A percentile compares a stretch with the other conserved stretches of the same genome.
Conservation (phyloP, 352 stramenopile species). For the Globisporangium cederbergense region DNA sequence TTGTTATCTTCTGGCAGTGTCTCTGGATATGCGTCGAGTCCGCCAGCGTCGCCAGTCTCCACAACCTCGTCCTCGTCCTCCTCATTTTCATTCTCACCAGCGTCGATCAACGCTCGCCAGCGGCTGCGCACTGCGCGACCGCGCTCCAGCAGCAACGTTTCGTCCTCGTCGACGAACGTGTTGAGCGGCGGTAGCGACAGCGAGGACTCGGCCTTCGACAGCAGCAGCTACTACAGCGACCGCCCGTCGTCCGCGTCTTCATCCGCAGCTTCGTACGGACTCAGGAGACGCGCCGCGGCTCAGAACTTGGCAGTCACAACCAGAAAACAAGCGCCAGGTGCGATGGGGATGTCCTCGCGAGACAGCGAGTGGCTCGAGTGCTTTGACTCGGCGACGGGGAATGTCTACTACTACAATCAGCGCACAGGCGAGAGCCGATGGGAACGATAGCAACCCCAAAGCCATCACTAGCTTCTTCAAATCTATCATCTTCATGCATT, state of each 20-base stretch:
- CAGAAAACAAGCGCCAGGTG: background rate
- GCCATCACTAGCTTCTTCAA: background rate
- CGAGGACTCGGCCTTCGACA: slow-evolving; percentile 16
- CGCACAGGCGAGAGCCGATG: slow-evolving; percentile 70
- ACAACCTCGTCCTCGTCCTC: slow-evolving; percentile 44
- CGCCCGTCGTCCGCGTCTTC: slow-evolving; percentile 19
- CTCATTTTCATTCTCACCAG: slow-evolving; percentile 20
- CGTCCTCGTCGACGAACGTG: slow-evolving; percentile 30
- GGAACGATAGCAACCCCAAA: slow-evolving; percentile 23
- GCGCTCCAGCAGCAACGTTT: slow-evolving; percentile 23
- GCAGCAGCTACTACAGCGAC: slow-evolving; percentile 29
- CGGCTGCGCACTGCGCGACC: background rate
- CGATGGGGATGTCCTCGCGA: too few species aligned
- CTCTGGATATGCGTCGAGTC: slow-evolving; percentile 35
- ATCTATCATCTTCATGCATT: slow-evolving; percentile 6
- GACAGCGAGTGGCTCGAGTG: slow-evolving; percentile 51
- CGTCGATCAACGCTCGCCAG: slow-evolving; percentile 1
- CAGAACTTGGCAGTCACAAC: slow-evolving; percentile 14
- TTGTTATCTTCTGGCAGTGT: slow-evolving; percentile 1
- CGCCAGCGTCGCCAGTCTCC: slow-evolving; percentile 41
- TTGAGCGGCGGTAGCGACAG: slow-evolving; percentile 28
- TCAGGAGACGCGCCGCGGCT: slow-evolving; percentile 22
- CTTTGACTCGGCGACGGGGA: slow-evolving; percentile 48
- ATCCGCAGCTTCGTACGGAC: slow-evolving; percentile 14
- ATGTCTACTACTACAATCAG: slow-evolving; percentile 73